Conservation (phyloP, 805 yeast genomes). For the Ogataea populi-albae region DNA sequence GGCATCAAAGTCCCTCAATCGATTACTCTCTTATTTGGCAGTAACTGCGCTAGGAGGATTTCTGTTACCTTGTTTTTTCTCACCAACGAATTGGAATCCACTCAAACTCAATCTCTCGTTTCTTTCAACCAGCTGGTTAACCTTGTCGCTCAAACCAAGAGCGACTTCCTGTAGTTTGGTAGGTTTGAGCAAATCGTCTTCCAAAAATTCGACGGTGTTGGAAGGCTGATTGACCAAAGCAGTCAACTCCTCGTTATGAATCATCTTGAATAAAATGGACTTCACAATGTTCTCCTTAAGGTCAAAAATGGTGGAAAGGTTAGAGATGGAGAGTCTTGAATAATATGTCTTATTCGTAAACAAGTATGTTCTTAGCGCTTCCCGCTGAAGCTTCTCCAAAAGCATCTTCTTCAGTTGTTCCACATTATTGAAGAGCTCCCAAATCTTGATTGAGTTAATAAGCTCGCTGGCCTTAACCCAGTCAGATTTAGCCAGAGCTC, state of each 20-base stretch:
- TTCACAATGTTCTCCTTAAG: constrained; percentile 54
- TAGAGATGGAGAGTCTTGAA: constrained; percentile 66
- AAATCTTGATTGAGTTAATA: constrained; percentile 73
- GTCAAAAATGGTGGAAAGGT: constrained; percentile 65
- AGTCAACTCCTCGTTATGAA: constrained; percentile 70
- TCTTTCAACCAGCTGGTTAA: constrained; percentile 72
- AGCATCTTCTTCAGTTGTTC: constrained; percentile 70
- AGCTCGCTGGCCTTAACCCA: constrained; percentile 78
- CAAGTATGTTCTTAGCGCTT: constrained; percentile 89
- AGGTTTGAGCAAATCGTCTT: constrained; percentile 63
- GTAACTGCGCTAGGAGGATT: constrained; percentile 1
- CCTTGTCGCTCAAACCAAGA: constrained; percentile 76
- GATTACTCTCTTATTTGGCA: no score
- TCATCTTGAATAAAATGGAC: constrained; percentile 69
- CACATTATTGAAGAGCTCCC: constrained; percentile 76
- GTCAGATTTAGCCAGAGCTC: constrained; percentile 81
- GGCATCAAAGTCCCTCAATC: no score
- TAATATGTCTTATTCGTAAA: constrained; percentile 79
- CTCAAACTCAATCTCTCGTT: constrained; percentile 81
- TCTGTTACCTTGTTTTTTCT: constrained; percentile 23
- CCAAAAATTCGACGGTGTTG: constrained; percentile 61
- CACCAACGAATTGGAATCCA: constrained; percentile 50
- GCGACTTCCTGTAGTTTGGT: constrained; percentile 87
- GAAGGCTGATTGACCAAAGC: constrained; percentile 73
- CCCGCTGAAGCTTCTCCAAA: constrained; percentile 75